phyloP scores from a whole-genome alignment of 768 basidiomycete genomes.

The Leucosporidium scottii region DNA sequence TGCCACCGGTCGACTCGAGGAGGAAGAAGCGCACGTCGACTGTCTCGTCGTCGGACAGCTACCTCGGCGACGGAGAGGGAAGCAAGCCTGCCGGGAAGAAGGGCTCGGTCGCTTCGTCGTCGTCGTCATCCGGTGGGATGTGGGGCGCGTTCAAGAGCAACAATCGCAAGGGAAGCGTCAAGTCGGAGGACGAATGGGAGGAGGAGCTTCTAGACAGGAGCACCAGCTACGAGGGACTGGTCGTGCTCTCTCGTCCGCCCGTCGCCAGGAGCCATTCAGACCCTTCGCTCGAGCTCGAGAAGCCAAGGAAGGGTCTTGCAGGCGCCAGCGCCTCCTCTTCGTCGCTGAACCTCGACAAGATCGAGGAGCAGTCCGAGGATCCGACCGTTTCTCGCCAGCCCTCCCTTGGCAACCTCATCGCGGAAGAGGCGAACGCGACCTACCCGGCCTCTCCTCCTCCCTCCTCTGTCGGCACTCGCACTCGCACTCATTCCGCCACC shows the following conservation, averaged over 20 bases:
- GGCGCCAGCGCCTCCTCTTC: background rate
- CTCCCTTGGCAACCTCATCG: too few relatives aligned
- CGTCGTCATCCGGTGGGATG: too few relatives aligned
- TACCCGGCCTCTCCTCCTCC: too few relatives aligned
- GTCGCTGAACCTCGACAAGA: conserved; percentile 19
- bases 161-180: too few relatives aligned
- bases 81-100: too few relatives aligned
- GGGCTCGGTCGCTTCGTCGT: background rate
- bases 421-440: too few relatives aligned
- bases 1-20: background rate
- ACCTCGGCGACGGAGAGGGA: conserved; percentile 1
- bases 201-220: too few relatives aligned
- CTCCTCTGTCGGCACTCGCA: too few relatives aligned
- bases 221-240: background rate
- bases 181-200: too few relatives aligned
- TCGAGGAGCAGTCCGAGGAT: conserved; percentile 18
- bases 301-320: background rate
- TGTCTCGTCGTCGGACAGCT: background rate
- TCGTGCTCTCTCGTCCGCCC: background rate
- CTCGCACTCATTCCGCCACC: too few relatives aligned
- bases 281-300: background rate
- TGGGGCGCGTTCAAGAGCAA: too few relatives aligned
- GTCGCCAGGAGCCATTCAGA: background rate
- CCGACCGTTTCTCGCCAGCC: background rate
- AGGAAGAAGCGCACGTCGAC: too few relatives aligned